Evolutionary conservation across 2,329 filamentous ascomycete species (phyloP), one percentile per base, ranked within the genome.

Genomic region (Xylariaceae sp.): DNA sequence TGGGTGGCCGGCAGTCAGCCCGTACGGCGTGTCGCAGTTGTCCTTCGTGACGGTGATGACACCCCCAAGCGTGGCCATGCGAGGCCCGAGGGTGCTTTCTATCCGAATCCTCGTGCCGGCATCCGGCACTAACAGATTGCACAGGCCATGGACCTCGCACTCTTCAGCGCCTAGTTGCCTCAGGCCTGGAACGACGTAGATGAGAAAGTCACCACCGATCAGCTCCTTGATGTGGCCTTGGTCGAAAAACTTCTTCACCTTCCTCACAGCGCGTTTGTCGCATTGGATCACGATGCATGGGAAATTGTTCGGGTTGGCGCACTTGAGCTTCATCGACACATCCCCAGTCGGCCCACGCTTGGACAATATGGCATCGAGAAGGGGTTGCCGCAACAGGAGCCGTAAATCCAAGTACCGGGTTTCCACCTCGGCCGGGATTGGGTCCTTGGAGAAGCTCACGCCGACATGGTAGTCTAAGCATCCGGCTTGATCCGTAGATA

Each of bases 281-380:
- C 41, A 41, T n/a, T 38, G 31, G 31, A 44, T 31, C 3, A 41
- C 34, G 19, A 44, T 35, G 27, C 36, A 44, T 7, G 36, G 21
- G 2, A 6, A 29, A 16, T 35, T 24, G 14, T 41, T 23, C 8
- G 29, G 9, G 4, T 38, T 21, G 5, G 30, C 12, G 16, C 31
- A 40, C 21, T 43, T 43, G 6, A 39, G 16, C 19, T 43, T 40
- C 41, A 43, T 39, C 13, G 32, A 31, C 2, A 19, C 36, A 13
- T 23, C 30, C 24, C 28, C 32, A 3, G 34, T 35, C 14, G 27
- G 35, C 11, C 30, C 23, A 15, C 30, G 29, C 23, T 41, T 44
- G 11, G 21, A n/a, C n/a, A 28, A 38, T 4, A 44, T 11, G 19
- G 11, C 29, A 15, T 41, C 21, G 12, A 36, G 34, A 14, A 44